Conservation (phyloP, 1,139 yeast genomes). For the Blastobotrys arbuscula region DNA sequence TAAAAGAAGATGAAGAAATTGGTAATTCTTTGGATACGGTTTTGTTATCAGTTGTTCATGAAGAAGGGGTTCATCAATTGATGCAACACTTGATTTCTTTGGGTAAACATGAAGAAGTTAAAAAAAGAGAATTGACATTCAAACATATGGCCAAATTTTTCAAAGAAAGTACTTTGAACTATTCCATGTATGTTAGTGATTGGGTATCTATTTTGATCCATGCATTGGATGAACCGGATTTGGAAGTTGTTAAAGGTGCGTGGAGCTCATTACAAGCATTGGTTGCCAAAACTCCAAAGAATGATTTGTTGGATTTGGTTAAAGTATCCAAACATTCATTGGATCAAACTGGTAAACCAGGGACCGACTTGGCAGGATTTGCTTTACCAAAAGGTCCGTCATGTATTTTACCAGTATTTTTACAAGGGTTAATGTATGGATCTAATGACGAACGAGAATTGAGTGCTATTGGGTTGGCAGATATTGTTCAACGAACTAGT, state of each 20-base stretch:
- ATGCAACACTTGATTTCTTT: slow-evolving; percentile 74
- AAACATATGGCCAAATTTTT: slow-evolving; percentile 71
- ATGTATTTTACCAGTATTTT: slow-evolving; percentile 82
- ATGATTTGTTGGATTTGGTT: slow-evolving; percentile 68
- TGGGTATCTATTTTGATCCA: slow-evolving; percentile 66
- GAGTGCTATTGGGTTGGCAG: slow-evolving; percentile 87
- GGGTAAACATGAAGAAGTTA: slow-evolving; percentile 69
- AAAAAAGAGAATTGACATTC: slow-evolving; percentile 61
- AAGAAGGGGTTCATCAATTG: slow-evolving; percentile 79
- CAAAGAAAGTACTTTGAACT: slow-evolving; percentile 58
- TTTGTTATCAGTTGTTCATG: slow-evolving; percentile 64
- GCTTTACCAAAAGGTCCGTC: slow-evolving; percentile 78
- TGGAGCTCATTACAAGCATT: slow-evolving; percentile 62
- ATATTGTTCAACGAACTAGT: slow-evolving; percentile 80
- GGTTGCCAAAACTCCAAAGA: slow-evolving; percentile 55
- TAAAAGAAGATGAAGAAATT: slow-evolving; percentile 41
- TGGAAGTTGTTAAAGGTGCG: slow-evolving; percentile 60
- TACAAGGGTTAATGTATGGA: slow-evolving; percentile 96
- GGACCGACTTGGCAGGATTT: slow-evolving; percentile 71
- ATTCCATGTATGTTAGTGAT: slow-evolving; percentile 68
- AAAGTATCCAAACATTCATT: slow-evolving; percentile 74
- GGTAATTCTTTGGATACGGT: slow-evolving; percentile 61
- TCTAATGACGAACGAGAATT: slow-evolving; percentile 74
- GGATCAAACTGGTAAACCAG: slow-evolving; percentile 56
- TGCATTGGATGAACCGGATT: slow-evolving; percentile 66